Percentiles rank a stretch among this genome's conserved stretches.
Conservation (phyloP, 2,329 filamentous ascomycete genomes). For the Diaporthe sp. region DNA sequence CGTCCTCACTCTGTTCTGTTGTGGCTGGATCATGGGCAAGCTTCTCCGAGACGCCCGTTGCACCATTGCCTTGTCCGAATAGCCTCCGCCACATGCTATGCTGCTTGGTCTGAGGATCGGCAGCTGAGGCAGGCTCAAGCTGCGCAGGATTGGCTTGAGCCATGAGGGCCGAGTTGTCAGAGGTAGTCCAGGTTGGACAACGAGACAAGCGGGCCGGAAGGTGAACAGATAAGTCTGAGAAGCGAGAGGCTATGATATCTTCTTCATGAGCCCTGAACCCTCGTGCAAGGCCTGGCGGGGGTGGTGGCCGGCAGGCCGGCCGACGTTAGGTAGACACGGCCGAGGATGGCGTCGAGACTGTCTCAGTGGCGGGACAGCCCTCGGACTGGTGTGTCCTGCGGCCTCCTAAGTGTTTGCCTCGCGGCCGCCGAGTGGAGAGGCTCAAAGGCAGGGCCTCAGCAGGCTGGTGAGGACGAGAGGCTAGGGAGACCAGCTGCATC, state of each 20-base stretch:
- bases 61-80: conserved; percentile 45
- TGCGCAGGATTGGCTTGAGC: conserved; percentile 46
- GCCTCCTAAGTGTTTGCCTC: conserved; percentile 27
- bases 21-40: conserved; percentile 45
- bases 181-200: neutral
- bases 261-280: conserved; percentile 32
- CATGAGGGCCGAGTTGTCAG: conserved; percentile 43
- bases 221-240: neutral
- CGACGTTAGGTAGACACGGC: conserved; percentile 36
- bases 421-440: conserved; percentile 33
- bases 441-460: conserved; percentile 35
- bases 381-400: conserved; percentile 2
- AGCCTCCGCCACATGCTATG: conserved; percentile 48
- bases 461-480: conserved; percentile 36
- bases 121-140: conserved; percentile 41
- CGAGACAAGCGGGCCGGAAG: neutral
- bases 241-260: conserved; percentile 6
- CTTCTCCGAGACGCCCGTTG: conserved; percentile 44
- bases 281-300: conserved; percentile 32
- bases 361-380: conserved; percentile 30
- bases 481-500: conserved; percentile 36
- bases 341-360: conserved; percentile 33
- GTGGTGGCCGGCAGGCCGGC: conserved; percentile 38
- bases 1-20: conserved; percentile 48
- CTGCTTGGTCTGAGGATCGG: conserved; percentile 42